Evolutionary conservation across 2,329 filamentous ascomycete genomes (phyloP).

Genomic region (Chaetomiaceae sp.): DNA sequence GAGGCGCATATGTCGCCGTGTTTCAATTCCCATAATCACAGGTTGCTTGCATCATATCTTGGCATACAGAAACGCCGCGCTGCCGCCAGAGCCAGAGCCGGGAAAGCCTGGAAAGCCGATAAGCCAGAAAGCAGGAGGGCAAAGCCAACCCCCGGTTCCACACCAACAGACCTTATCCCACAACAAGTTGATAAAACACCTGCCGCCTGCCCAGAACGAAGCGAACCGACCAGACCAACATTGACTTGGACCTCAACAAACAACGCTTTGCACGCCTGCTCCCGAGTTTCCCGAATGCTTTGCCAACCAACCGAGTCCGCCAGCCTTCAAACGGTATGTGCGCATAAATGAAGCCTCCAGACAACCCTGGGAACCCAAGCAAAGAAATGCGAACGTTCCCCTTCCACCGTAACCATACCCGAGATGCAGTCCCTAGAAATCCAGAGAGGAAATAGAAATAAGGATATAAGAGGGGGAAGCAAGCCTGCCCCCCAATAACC

Average conservation of each 20-base stretch:
- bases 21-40: slow-evolving; percentile 21
- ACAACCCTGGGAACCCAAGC: slow-evolving; percentile 19
- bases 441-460: slow-evolving; percentile 15
- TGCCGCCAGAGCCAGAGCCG: background rate
- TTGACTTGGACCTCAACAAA: slow-evolving; percentile 4
- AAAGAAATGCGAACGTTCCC: slow-evolving; percentile 12
- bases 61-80: slow-evolving; percentile 18
- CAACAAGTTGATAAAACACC: slow-evolving; percentile 9
- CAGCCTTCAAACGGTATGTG: slow-evolving; percentile 15
- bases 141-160: background rate
- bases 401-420: slow-evolving; percentile 20
- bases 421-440: slow-evolving; percentile 25
- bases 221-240: slow-evolving; percentile 6
- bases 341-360: slow-evolving; percentile 14
- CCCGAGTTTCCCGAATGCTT: slow-evolving; percentile 23
- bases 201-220: slow-evolving; percentile 3
- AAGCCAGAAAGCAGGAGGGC: background rate
- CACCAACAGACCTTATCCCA: slow-evolving; percentile 1
- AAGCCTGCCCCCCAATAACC: slow-evolving; percentile 17
- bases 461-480: slow-evolving; percentile 16
- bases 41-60: slow-evolving; percentile 17
- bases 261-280: slow-evolving; percentile 15
- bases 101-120: slow-evolving; percentile 1
- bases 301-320: slow-evolving; percentile 22
- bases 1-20: slow-evolving; percentile 19